Evolutionary conservation across 1,139 yeast species (phyloP).

Genomic region (Nakaseomyces kungkrabaensis): DNA sequence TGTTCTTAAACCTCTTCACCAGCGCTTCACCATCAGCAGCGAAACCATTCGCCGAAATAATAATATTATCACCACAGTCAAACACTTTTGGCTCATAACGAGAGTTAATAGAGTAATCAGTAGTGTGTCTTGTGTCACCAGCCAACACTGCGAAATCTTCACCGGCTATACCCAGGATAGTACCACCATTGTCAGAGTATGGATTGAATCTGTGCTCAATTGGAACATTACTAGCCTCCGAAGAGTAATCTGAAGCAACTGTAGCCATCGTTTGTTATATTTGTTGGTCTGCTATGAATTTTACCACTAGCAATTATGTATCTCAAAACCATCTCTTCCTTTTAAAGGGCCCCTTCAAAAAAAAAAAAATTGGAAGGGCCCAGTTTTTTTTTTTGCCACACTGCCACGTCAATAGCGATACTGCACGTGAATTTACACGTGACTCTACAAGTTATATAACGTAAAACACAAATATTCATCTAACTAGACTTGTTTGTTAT

Average conservation of each 20-base stretch:
- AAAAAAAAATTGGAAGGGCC: too few relatives aligned
- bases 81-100: conserved; percentile 88
- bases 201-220: conserved; percentile 94
- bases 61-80: conserved; percentile 78
- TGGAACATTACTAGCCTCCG: conserved; percentile 47
- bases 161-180: conserved; percentile 95
- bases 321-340: too few relatives aligned
- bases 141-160: conserved; percentile 94
- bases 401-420: too few relatives aligned
- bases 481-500: too few relatives aligned
- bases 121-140: conserved; percentile 94
- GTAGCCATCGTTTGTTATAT: conserved; percentile 32
- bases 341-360: too few relatives aligned
- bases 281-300: too few relatives aligned
- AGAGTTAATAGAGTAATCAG: conserved; percentile 87
- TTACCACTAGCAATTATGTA: too few relatives aligned
- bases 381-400: too few relatives aligned
- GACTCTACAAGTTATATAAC: too few relatives aligned
- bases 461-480: too few relatives aligned
- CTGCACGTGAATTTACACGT: too few relatives aligned
- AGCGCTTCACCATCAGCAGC: conserved; percentile 91
- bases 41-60: conserved; percentile 91
- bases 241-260: conserved; percentile 52
- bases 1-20: conserved; percentile 63
- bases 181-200: conserved; percentile 94